Conservation (phyloP, 192 early-diverging fungal genomes). For the Phlyctochytrium planicorne region DNA sequence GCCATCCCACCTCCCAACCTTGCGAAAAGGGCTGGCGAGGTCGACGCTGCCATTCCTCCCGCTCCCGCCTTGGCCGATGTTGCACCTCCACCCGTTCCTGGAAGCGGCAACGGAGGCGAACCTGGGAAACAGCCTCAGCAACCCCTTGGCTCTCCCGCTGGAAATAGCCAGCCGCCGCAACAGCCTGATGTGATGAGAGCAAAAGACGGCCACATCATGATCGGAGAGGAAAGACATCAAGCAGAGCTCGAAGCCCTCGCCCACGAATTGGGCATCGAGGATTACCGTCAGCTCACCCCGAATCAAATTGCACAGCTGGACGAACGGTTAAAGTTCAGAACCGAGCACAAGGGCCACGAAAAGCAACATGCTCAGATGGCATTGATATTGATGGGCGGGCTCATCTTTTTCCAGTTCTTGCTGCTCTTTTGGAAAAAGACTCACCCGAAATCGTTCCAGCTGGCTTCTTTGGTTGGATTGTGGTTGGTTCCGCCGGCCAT, state of each 20-base stretch:
- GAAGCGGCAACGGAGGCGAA: too few relatives aligned
- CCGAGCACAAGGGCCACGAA: constrained; percentile 27
- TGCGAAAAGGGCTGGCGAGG: too few relatives aligned
- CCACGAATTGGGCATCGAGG: constrained; percentile 18
- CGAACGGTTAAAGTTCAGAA: constrained; percentile 24
- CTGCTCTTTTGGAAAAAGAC: constrained; percentile 48
- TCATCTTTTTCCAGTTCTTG: constrained; percentile 46
- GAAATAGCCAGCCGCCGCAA: too few relatives aligned
- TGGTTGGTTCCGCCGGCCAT: constrained; percentile 49
- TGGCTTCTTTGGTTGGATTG: constrained; percentile 46
- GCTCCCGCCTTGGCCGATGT: too few relatives aligned
- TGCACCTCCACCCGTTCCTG: too few relatives aligned
- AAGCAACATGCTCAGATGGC: constrained; percentile 48
- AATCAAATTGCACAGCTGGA: background rate
- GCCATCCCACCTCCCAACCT: too few relatives aligned
- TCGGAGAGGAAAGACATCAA: background rate
- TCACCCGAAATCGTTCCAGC: constrained; percentile 41
- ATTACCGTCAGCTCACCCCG: constrained; percentile 41
- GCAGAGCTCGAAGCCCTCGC: background rate
- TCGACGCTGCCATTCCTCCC: too few relatives aligned
- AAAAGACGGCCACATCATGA: too few relatives aligned
- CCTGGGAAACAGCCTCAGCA: too few relatives aligned
- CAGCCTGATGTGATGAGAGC: too few relatives aligned
- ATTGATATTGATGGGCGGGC: constrained; percentile 43
- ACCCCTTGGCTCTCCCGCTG: too few relatives aligned